Evolutionary conservation across 78 protist species (phyloP).

Genomic region (Dictyostelium citrinum): DNA sequence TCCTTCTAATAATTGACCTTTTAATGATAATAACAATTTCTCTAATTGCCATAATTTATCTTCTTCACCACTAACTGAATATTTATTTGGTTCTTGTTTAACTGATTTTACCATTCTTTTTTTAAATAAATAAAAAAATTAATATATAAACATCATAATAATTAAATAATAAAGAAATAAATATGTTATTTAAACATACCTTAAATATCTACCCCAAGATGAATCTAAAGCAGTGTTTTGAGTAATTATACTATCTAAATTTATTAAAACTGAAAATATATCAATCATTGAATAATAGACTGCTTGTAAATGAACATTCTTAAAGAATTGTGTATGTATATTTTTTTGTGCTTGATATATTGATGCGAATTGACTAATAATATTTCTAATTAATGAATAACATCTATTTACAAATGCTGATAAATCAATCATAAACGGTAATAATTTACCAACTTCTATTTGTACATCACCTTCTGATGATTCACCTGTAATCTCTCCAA

Average conservation of each 20-base stretch:
- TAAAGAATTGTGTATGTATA: slow-evolving; percentile 49
- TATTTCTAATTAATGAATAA: slow-evolving; percentile 61
- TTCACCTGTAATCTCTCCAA: slow-evolving; percentile 66
- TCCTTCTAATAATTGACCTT: slow-evolving; percentile 70
- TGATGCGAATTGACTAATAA: slow-evolving; percentile 80
- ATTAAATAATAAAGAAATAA: too few relatives aligned
- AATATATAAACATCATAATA: too few relatives aligned
- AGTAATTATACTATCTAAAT: slow-evolving; percentile 68
- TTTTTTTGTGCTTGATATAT: slow-evolving; percentile 34
- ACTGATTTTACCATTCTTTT: slow-evolving; percentile 81
- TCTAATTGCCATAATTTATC: slow-evolving; percentile 76
- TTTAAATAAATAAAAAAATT: too few relatives aligned
- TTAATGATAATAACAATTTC: slow-evolving; percentile 32
- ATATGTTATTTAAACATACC: background rate
- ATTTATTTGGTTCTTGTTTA: slow-evolving; percentile 68
- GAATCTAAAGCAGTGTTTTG: slow-evolving; percentile 26
- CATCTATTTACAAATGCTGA: slow-evolving; percentile 65
- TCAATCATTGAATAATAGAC: slow-evolving; percentile 69
- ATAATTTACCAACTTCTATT: slow-evolving; percentile 48
- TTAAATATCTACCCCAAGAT: slow-evolving; percentile 64
- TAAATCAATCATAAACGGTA: slow-evolving; percentile 80
- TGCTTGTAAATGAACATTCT: slow-evolving; percentile 63
- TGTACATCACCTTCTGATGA: slow-evolving; percentile 83
- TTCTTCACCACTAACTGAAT: slow-evolving; percentile 16
- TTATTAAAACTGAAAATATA: slow-evolving; percentile 74